Evolutionary conservation across 2,329 filamentous ascomycete genomes (phyloP).

Genomic region (Seiridium unicorne): DNA sequence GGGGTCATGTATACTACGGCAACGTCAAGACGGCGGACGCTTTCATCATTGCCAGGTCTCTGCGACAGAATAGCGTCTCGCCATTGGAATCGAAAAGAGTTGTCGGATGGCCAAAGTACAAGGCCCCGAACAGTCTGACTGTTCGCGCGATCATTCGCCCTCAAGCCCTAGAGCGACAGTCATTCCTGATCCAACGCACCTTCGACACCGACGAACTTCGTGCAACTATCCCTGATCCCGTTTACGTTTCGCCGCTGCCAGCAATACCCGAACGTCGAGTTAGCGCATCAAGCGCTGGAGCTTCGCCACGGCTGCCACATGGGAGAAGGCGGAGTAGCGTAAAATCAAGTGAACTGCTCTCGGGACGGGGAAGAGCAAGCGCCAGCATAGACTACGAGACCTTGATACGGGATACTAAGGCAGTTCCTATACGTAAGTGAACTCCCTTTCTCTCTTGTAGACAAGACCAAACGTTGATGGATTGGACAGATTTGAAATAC

Average conservation of each 20-base stretch:
- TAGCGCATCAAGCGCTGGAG: neutral
- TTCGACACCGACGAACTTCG: conserved; percentile 50
- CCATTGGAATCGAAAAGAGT: neutral
- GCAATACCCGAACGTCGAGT: conserved; percentile 13
- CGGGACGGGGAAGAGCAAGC: conserved; percentile 13
- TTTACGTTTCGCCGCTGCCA: conserved; percentile 14
- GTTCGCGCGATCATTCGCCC: conserved; percentile 45
- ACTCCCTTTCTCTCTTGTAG: neutral
- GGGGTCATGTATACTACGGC: conserved; percentile 39
- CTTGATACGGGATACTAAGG: conserved; percentile 27
- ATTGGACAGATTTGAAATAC: conserved; percentile 42
- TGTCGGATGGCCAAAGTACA: conserved; percentile 4
- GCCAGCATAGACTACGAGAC: conserved; percentile 15
- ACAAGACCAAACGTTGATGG: neutral
- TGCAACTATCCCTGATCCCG: conserved; percentile 38
- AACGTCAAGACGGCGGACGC: conserved; percentile 41
- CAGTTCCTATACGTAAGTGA: conserved; percentile 33
- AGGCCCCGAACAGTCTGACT: conserved; percentile 22
- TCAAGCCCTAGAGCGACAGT: conserved; percentile 34
- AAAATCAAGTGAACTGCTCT: conserved; percentile 16
- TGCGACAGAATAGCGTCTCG: conserved; percentile 32
- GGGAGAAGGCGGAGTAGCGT: conserved; percentile 22
- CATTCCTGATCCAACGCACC: conserved; percentile 47
- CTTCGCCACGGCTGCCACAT: neutral
- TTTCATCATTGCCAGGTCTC: conserved; percentile 40